Conservation (phyloP, 768 basidiomycete species). For the Tremella fuciformis region DNA sequence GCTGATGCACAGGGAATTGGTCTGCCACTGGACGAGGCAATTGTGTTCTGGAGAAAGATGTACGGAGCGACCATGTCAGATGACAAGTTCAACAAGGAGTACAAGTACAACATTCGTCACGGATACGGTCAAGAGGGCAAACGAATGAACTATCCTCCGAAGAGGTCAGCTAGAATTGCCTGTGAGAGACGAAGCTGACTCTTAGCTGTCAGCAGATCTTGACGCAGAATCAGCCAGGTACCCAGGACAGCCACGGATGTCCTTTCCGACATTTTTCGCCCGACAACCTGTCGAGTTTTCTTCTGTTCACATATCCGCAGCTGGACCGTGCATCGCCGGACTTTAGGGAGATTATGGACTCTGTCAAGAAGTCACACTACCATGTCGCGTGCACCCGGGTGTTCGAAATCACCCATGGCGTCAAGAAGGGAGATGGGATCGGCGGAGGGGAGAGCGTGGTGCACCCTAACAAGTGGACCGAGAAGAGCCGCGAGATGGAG, state of each 20-base stretch:
- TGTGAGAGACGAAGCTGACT: background rate
- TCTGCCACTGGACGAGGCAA: constrained; percentile 86
- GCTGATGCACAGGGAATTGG: constrained; percentile 69
- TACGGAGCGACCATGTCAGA: constrained; percentile 69
- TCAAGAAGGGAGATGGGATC: constrained; percentile 85
- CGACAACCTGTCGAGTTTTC: constrained; percentile 74
- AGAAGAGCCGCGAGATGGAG: constrained; percentile 49
- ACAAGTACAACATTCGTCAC: constrained; percentile 96
- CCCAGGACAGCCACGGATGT: constrained; percentile 76
- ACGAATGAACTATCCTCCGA: constrained; percentile 89
- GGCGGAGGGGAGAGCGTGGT: constrained; percentile 74
- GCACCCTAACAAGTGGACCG: constrained; percentile 79
- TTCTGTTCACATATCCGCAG: constrained; percentile 53
- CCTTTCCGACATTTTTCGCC: constrained; percentile 85
- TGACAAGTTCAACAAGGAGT: constrained; percentile 96
- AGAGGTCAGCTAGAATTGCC: constrained; percentile 59
- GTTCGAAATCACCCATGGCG: constrained; percentile 88
- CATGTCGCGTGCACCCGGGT: constrained; percentile 97
- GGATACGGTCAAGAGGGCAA: constrained; percentile 91
- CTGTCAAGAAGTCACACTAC: constrained; percentile 75
- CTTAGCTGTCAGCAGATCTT: constrained; percentile 85
- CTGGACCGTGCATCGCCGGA: constrained; percentile 65
- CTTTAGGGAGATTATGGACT: constrained; percentile 74
- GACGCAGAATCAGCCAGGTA: constrained; percentile 63
- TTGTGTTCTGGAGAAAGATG: constrained; percentile 86